phyloP scores from a whole-genome alignment of 768 basidiomycete genomes.

The Russula ochroleuca region DNA sequence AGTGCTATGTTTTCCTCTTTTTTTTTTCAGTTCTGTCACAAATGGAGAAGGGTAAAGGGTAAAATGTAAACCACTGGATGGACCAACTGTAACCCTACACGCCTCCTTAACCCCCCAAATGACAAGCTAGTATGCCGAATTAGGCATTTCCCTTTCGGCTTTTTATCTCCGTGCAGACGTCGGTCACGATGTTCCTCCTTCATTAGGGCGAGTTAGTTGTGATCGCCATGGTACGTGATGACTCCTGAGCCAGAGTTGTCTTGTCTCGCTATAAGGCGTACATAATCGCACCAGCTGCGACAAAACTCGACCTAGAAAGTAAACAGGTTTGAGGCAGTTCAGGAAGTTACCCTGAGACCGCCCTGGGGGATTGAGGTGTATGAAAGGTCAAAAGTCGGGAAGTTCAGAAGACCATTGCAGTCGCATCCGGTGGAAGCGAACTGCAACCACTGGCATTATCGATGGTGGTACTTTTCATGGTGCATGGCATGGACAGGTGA shows the following conservation, averaged over 20 bases:
- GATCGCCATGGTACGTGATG: background rate
- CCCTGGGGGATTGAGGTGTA: background rate
- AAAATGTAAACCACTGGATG: slow-evolving; percentile 11
- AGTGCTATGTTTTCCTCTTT: background rate
- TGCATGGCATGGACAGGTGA: too few relatives aligned
- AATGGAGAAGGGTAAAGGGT: background rate
- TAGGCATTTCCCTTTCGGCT: background rate
- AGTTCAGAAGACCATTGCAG: background rate
- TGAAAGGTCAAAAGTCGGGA: background rate
- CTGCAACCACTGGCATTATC: background rate
- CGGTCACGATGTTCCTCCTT: background rate
- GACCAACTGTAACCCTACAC: background rate
- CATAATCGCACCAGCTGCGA: background rate
- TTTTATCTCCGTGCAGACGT: background rate
- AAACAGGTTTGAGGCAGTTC: background rate
- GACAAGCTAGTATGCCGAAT: background rate
- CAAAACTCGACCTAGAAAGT: background rate
- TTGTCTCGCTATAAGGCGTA: background rate
- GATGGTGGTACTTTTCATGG: background rate
- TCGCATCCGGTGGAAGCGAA: background rate
- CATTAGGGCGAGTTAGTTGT: background rate
- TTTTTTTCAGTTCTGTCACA: background rate
- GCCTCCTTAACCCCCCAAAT: background rate
- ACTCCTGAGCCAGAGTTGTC: background rate
- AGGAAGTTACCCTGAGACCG: background rate